phyloP scores from a whole-genome alignment of 164 flowering plant genomes.

The Hamamelis virginiana region DNA sequence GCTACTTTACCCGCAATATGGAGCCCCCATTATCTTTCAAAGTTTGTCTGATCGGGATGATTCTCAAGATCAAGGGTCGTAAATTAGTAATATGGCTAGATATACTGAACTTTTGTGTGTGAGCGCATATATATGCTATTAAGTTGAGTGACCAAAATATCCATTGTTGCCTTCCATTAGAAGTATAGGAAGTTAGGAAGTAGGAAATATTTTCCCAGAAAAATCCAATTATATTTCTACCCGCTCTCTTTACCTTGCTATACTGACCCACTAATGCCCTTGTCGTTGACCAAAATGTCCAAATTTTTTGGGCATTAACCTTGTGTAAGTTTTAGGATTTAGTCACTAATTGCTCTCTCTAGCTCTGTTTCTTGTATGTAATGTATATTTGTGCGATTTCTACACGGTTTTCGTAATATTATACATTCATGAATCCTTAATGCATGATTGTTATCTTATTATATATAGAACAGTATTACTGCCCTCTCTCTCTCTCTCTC shows the following conservation, averaged over 20 bases:
- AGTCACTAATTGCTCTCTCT: conserved; percentile 2
- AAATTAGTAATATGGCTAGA: background rate
- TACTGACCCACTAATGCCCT: conserved; percentile 1
- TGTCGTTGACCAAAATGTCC: conserved; percentile 15
- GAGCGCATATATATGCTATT: background rate
- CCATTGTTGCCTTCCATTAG: background rate
- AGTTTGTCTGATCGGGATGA: conserved; percentile 16
- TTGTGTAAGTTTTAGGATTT: conserved; percentile 19
- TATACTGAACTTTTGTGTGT: background rate
- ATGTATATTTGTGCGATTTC: conserved; percentile 26
- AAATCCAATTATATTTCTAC: background rate
- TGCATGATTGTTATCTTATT: conserved; percentile 1
- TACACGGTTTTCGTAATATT: conserved; percentile 35
- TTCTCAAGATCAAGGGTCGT: conserved; percentile 20
- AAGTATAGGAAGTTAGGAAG: conserved; percentile 2
- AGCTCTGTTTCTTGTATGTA: conserved; percentile 25
- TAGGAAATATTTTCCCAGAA: background rate
- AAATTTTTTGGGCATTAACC: conserved; percentile 19
- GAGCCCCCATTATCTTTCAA: conserved; percentile 74
- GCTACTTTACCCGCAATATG: conserved; percentile 84
- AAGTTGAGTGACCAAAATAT: conserved; percentile 11
- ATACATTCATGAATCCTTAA: conserved; percentile 19
- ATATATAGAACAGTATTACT: background rate
- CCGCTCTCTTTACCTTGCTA: conserved; percentile 3
- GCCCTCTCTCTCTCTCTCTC: background rate